Evolutionary conservation across 2,329 filamentous ascomycete genomes (phyloP).

Genomic region (Claviceps cyperi): DNA sequence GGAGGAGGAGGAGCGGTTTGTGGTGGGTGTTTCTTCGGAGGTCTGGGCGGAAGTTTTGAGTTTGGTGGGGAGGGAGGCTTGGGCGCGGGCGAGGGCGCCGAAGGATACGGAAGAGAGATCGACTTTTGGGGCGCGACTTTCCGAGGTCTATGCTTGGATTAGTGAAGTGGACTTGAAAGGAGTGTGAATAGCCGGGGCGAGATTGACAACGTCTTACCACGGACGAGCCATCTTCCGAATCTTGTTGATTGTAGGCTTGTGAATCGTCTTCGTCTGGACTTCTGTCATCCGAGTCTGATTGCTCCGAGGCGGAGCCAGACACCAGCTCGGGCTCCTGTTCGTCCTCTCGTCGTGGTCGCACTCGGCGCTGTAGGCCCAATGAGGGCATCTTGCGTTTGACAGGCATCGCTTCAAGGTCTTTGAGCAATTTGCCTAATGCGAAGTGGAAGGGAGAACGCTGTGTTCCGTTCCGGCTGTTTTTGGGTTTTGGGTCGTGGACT

Average conservation of each 20-base stretch:
- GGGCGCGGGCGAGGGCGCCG: constrained; percentile 76
- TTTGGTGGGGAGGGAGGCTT: constrained; percentile 45
- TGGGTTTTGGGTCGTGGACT: neutral
- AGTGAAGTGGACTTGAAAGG: neutral
- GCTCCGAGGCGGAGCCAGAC: constrained; percentile 13
- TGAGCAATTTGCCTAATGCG: neutral
- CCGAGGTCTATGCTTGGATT: constrained; percentile 10
- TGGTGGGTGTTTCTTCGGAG: neutral
- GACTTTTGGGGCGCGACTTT: constrained; percentile 17
- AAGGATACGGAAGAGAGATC: constrained; percentile 59
- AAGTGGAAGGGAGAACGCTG: neutral
- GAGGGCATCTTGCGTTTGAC: constrained; percentile 26
- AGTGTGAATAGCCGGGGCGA: neutral
- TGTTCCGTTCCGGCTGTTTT: neutral
- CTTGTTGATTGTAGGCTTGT: constrained; percentile 19
- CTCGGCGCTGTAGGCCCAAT: constrained; percentile 25
- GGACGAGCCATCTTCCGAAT: constrained; percentile 13
- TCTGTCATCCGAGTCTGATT: constrained; percentile 15
- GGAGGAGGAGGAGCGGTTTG: neutral
- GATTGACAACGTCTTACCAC: constrained; percentile 11
- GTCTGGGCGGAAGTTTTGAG: neutral
- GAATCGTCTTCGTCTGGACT: constrained; percentile 13
- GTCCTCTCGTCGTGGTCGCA: constrained; percentile 29
- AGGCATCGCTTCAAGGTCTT: constrained; percentile 12
- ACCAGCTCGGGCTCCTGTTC: constrained; percentile 24